Percentiles rank a stretch among this genome's conserved stretches.
These are phyloP conservation scores for Boechera retrofracta DNA, from an alignment of 345 rosid species.

Conservation along the genomic window DNA sequence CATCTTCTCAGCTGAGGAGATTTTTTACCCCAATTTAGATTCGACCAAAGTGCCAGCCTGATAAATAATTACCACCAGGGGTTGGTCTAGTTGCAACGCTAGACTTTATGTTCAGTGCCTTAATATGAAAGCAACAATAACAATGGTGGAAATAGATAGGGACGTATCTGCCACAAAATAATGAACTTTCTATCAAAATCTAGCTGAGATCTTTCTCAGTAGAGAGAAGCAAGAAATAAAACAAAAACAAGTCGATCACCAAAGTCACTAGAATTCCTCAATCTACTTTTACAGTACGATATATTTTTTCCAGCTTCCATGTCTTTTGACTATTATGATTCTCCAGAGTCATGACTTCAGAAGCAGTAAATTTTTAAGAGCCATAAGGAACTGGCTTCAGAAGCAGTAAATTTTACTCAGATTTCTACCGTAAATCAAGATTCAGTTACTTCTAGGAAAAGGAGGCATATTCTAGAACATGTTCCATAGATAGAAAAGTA, in stretches of 20 bases:
- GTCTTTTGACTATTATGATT: neutral
- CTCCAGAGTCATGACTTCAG: neutral
- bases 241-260: neutral
- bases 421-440: conserved; percentile 36
- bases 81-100: neutral
- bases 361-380: neutral
- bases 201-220: neutral
- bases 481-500: conserved; percentile 9
- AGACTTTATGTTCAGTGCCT: neutral
- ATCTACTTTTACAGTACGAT: neutral
- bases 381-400: neutral
- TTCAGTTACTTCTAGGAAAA: conserved; percentile 6
- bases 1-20: neutral
- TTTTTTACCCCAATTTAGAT: neutral
- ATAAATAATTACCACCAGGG: conserved; percentile 8
- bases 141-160: neutral
- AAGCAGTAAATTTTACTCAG: conserved; percentile 35
- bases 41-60: conserved; percentile 11
- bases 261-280: neutral
- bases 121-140: neutral
- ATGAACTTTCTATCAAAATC: neutral
- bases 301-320: neutral
- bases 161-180: neutral
- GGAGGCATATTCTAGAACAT: conserved; percentile 23
- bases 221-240: neutral